Base-by-base conservation (phyloP, 768 basidiomycete species). In the Mycena amicta region DNA sequence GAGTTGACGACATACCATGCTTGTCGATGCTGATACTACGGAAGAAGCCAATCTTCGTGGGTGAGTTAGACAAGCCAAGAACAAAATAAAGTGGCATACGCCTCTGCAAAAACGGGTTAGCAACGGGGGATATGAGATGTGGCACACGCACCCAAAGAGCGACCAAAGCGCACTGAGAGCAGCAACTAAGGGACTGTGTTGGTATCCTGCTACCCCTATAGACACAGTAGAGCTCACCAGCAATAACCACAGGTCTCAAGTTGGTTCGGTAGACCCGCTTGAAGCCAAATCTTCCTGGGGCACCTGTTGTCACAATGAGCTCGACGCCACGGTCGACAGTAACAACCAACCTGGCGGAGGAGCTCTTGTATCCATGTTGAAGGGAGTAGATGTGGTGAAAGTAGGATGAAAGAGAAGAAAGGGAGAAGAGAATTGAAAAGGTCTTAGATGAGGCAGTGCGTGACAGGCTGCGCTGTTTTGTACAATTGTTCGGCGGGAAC, bases 221-320 rank as follows among this genome's bases (percentile, higher is more conserved):
- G 6, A 12, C n/a, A 11, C 29, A 5, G 46, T 37, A 5, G 3
- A 50, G 16, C 69, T 56, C 40, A 77, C 83, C 75, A 40, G 60
- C 75, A 66, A 80, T 58, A 20, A 92, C 80, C n/a, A 86, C 67
- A 12, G 90, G 87, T 25, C 90, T 77, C 57, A 91, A 67, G 67
- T 77, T 89, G 53, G 77, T 73, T 58, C 71, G 74, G 62, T 87
- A 89, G 26, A 84, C 68, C 61, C 82, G 55, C 11, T 79, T 37
- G 77, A 77, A 18, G 83, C 80, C 68, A 84, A 83, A n/a, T 80
- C 78, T 73, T 86, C 89, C 2, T 83, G 83, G 77, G 55, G 81
- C 64, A 55, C 78, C 74, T 86, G 20, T 33, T 27, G 33, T 53
- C 5, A 50, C 49, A 15, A n/a, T 23, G 18, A 51, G 12, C 30